Evolutionary conservation across 805 yeast genomes (phyloP).

Genomic region (Henningerozyma blattae): DNA sequence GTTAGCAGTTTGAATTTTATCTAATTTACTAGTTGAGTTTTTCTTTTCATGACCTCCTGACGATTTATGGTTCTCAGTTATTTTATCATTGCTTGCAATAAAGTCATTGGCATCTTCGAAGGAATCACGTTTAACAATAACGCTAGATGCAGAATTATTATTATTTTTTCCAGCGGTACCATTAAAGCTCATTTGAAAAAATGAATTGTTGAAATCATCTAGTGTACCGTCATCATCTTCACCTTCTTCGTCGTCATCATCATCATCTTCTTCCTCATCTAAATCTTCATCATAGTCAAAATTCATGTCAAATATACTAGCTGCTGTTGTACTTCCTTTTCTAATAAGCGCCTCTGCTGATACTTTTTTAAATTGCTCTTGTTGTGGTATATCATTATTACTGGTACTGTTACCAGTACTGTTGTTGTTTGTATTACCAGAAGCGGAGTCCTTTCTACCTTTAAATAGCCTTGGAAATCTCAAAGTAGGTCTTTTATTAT

Average conservation of each 20-base stretch:
- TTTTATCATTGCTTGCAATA: neutral
- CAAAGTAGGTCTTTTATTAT: slow-evolving; percentile 7
- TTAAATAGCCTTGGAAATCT: slow-evolving; percentile 18
- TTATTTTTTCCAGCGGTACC: no score
- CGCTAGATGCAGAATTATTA: no score
- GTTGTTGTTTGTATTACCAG: neutral
- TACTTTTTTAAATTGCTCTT: neutral
- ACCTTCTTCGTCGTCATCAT: slow-evolving; percentile 20
- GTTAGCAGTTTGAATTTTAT: no score
- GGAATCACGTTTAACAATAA: neutral
- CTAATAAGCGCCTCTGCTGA: neutral
- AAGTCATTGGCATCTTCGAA: neutral
- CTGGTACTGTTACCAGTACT: neutral
- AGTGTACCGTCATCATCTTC: slow-evolving; percentile 13
- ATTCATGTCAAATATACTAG: slow-evolving; percentile 14
- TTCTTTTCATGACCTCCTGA: no score
- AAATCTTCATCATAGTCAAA: slow-evolving; percentile 22
- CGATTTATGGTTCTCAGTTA: neutral
- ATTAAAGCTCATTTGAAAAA: no score
- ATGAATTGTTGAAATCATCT: no score
- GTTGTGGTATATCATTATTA: neutral
- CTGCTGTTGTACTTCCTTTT: neutral
- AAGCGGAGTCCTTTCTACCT: slow-evolving; percentile 7
- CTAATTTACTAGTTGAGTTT: no score
- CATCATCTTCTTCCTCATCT: slow-evolving; percentile 25